Conservation (phyloP, 331 rosid species). For the Quercus lobata region DNA sequence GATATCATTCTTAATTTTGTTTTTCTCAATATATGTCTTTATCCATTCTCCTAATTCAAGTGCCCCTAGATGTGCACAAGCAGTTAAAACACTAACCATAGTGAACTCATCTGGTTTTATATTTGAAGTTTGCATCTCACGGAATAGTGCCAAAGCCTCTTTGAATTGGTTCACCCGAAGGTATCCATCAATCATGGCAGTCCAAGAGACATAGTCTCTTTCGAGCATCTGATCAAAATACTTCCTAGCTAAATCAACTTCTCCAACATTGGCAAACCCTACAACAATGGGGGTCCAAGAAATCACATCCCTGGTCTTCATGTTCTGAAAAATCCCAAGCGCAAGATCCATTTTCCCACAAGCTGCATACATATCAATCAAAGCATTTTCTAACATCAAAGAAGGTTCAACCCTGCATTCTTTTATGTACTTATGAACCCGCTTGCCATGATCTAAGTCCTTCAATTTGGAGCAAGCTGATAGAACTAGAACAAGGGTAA, state of each 20-base stretch:
- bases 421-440: slow-evolving; percentile 35
- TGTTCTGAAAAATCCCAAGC: slow-evolving; percentile 45
- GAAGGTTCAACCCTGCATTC: slow-evolving; percentile 40
- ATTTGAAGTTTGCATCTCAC: slow-evolving; percentile 70
- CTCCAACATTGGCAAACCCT: slow-evolving; percentile 58
- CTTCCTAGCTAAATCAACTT: slow-evolving; percentile 56
- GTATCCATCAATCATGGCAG: slow-evolving; percentile 87
- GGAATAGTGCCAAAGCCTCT: slow-evolving; percentile 75
- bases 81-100: slow-evolving; percentile 80
- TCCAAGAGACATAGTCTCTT: slow-evolving; percentile 84
- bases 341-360: slow-evolving; percentile 71
- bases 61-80: slow-evolving; percentile 87
- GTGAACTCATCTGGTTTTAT: slow-evolving; percentile 81
- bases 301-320: slow-evolving; percentile 76
- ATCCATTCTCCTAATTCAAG: slow-evolving; percentile 92
- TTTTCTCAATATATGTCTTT: slow-evolving; percentile 61
- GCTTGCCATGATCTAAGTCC: slow-evolving; percentile 65
- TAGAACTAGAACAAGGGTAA: slow-evolving; percentile 64
- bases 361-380: slow-evolving; percentile 72
- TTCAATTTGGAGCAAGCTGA: slow-evolving; percentile 79
- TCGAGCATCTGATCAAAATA: slow-evolving; percentile 68
- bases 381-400: slow-evolving; percentile 65
- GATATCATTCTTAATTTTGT: slow-evolving; percentile 62
- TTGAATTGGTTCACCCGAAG: slow-evolving; percentile 59
- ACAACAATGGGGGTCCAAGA: slow-evolving; percentile 78